A percentile compares a stretch with the other conserved stretches of the same genome.
These are phyloP conservation scores for Dipteronia sinensis DNA, from an alignment of 345 rosid genomes.

Conservation along the genomic window DNA sequence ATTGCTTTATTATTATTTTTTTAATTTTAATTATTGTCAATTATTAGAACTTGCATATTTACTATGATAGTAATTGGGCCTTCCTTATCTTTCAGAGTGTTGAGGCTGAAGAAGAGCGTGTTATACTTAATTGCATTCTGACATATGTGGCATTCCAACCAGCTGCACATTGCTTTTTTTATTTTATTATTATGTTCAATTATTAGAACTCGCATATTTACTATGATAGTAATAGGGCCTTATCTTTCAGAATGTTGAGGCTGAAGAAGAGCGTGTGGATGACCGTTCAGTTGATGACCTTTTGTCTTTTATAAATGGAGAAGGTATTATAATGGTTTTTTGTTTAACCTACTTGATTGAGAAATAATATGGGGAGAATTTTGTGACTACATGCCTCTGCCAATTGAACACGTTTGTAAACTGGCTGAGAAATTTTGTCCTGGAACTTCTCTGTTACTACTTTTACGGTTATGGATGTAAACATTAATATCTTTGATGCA, in stretches of 20 bases:
- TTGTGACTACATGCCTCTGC: slow-evolving; percentile 2
- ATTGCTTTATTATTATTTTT: too few species aligned
- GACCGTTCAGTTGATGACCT: slow-evolving; percentile 93
- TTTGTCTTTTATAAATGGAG: slow-evolving; percentile 77
- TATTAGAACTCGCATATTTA: not conserved
- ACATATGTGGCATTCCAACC: not conserved
- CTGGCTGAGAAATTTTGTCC: not conserved
- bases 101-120: too few species aligned
- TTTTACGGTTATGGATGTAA: not conserved
- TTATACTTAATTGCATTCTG: not conserved
- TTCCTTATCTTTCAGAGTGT: too few species aligned
- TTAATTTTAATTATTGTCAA: too few species aligned
- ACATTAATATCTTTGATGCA: slow-evolving; percentile 21
- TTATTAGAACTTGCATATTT: too few species aligned
- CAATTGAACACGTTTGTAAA: not conserved
- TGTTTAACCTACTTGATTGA: not conserved
- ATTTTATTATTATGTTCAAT: not conserved
- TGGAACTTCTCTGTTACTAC: not conserved
- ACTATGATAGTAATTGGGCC: too few species aligned
- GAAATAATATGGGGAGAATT: not conserved
- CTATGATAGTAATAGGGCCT: slow-evolving; percentile 19
- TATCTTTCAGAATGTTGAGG: slow-evolving; percentile 62
- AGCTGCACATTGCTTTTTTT: not conserved
- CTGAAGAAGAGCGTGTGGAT: slow-evolving; percentile 72
- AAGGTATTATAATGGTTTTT: slow-evolving; percentile 41